phyloP scores from a whole-genome alignment of 495 filamentous ascomycete species.

The Xylaria bambusicola region DNA sequence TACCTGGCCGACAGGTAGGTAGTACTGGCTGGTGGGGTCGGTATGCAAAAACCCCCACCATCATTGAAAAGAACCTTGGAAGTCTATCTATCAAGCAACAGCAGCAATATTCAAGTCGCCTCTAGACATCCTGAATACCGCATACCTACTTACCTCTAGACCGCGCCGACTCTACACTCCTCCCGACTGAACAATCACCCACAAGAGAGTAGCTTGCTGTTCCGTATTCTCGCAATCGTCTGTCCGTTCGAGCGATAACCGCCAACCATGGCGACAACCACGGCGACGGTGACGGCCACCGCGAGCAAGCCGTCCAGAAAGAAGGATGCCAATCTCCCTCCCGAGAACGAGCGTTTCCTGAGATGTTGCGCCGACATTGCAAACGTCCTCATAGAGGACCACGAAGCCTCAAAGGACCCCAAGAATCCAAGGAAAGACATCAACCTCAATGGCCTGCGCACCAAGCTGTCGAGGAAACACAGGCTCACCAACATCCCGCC shows the following conservation, averaged over 20 bases:
- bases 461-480: conserved; percentile 91
- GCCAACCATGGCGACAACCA: conserved; percentile 39
- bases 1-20: too few relatives aligned
- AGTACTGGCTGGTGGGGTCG: too few relatives aligned
- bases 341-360: conserved; percentile 92
- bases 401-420: conserved; percentile 74
- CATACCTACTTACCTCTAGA: too few relatives aligned
- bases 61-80: too few relatives aligned
- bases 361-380: conserved; percentile 94
- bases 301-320: conserved; percentile 35
- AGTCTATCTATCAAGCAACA: too few relatives aligned
- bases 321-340: conserved; percentile 74
- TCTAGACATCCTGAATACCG: too few relatives aligned
- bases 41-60: too few relatives aligned
- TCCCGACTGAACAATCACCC: too few relatives aligned
- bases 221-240: too few relatives aligned
- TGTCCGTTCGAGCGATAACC: conserved; percentile 12
- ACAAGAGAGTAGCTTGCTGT: too few relatives aligned
- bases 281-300: conserved; percentile 8
- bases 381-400: conserved; percentile 87
- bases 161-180: too few relatives aligned
- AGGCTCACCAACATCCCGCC: conserved; percentile 81
- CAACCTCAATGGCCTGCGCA: conserved; percentile 87
- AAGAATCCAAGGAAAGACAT: conserved; percentile 76
- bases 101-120: too few relatives aligned